Base-by-base conservation (phyloP, 2,329 filamentous ascomycete genomes). In the Paramyrothecium sp. region DNA sequence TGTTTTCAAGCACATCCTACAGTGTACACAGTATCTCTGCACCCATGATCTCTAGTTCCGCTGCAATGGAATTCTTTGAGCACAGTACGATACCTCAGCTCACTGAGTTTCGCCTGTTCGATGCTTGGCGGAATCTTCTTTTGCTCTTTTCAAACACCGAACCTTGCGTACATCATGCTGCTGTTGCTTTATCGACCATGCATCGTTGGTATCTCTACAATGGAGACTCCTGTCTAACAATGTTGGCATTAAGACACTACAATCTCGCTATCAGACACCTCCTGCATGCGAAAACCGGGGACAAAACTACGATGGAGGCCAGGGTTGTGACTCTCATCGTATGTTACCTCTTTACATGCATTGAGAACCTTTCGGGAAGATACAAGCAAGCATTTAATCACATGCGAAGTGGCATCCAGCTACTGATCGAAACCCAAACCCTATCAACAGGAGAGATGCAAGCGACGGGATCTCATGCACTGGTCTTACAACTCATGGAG, bases 271-370 rank as follows among this genome's bases (percentile, higher is more conserved):
- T 71, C 26, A 62, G 66, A 54, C 62, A 65, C 53, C 65, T 72
- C 56, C 63, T 74, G 52, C 58, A 64, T 33, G 61, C 65, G 51
- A 53, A 64, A 54, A 57, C 13, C 51, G 51, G 55, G 46, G 61
- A 66, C 52, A 63, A 55, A 51, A 57, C 51, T 51, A 60, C 67
- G 60, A 62, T 16, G 57, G 71, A 59, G 58, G 67, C 65, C 44
- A 30, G 10, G 26, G 26, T 10, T 30, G 56, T 73, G 54, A 73
- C 71, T 7, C 68, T 75, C 51, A 56, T 75, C 58, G 70, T 72
- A 49, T 75, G 72, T 60, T 75, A 75, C 63, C 71, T 75, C 41
- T 74, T 75, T 61, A 71, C 61, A 60, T 74, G 72, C 63, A 72
- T 73, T 58, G 73, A 75, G 56, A 63, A 73, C 53, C 67, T 75